phyloP scores from a whole-genome alignment of 2,329 filamentous ascomycete species.

The Alternaria dauci region DNA sequence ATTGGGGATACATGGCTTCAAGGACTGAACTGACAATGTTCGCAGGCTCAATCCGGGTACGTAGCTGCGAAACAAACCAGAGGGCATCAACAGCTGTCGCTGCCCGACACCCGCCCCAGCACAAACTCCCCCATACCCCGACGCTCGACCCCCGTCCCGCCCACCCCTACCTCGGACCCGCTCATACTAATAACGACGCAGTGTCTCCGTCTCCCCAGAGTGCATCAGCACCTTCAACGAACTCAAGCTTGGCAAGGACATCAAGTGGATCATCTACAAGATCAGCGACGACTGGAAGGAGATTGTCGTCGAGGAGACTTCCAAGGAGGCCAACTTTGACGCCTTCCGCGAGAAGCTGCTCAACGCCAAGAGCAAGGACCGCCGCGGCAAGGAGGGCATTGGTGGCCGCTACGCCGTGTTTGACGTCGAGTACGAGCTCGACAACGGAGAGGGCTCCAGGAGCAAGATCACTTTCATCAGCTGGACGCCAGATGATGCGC shows the following conservation, averaged over 20 bases:
- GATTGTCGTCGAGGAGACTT: constrained; percentile 81
- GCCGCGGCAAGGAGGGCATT: constrained; percentile 63
- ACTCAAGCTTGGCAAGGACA: constrained; percentile 80
- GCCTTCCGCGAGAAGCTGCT: constrained; percentile 79
- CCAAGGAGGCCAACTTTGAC: constrained; percentile 72
- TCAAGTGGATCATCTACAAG: constrained; percentile 88
- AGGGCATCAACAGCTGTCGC: constrained; percentile 22
- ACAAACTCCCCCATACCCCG: constrained; percentile 7
- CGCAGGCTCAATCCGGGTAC: constrained; percentile 56
- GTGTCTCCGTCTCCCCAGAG: constrained; percentile 75
- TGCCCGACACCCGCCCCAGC: constrained; percentile 19
- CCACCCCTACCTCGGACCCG: constrained; percentile 1
- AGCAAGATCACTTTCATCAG: constrained; percentile 56
- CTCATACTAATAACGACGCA: constrained; percentile 50
- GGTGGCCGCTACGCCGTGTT: constrained; percentile 86
- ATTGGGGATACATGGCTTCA: not conserved
- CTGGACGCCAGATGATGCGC: constrained; percentile 68
- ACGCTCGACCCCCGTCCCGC: constrained; percentile 8
- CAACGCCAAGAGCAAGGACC: constrained; percentile 75
- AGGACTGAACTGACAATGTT: constrained; percentile 26
- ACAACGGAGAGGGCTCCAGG: constrained; percentile 76
- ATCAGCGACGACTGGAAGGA: constrained; percentile 83
- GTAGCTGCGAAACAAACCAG: constrained; percentile 34
- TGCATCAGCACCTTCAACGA: constrained; percentile 78
- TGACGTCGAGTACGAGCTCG: constrained; percentile 80